phyloP scores from a whole-genome alignment of 495 filamentous ascomycete species.

The Tetracladium setigerum region DNA sequence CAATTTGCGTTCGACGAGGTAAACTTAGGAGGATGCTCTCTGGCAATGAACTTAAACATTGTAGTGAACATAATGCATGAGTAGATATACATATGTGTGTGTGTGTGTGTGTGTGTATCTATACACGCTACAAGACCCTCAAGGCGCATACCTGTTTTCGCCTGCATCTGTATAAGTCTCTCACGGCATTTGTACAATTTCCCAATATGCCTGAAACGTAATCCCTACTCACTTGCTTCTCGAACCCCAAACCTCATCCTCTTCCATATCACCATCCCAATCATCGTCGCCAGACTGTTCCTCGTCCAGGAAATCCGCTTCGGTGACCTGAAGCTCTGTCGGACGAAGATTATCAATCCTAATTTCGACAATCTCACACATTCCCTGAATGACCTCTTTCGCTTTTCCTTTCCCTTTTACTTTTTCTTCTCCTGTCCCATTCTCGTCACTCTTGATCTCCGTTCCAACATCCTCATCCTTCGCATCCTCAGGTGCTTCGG shows the following conservation, averaged over 20 bases:
- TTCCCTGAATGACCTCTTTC: slow-evolving; percentile 52
- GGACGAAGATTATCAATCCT: slow-evolving; percentile 78
- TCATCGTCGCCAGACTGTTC: slow-evolving; percentile 69
- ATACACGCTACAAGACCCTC: no score
- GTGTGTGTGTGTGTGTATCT: no score
- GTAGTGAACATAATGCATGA: no score
- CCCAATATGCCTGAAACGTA: no score
- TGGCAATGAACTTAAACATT: no score
- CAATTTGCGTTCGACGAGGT: no score
- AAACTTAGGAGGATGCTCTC: no score
- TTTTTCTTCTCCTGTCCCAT: not conserved
- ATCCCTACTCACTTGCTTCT: not conserved
- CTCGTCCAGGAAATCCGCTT: slow-evolving; percentile 76
- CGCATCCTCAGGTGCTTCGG: no score
- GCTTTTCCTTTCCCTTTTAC: slow-evolving; percentile 11
- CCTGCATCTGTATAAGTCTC: no score
- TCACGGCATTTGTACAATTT: not conserved
- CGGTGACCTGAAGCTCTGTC: slow-evolving; percentile 61
- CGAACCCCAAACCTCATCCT: not conserved
- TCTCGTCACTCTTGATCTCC: not conserved
- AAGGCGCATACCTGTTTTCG: no score
- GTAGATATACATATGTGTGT: no score
- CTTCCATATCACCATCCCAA: slow-evolving; percentile 52
- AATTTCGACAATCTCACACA: slow-evolving; percentile 75
- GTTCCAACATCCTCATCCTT: not conserved